These are phyloP conservation scores for Tirmania nivea DNA, from an alignment of 495 filamentous ascomycete genomes.

Conservation along the genomic window DNA sequence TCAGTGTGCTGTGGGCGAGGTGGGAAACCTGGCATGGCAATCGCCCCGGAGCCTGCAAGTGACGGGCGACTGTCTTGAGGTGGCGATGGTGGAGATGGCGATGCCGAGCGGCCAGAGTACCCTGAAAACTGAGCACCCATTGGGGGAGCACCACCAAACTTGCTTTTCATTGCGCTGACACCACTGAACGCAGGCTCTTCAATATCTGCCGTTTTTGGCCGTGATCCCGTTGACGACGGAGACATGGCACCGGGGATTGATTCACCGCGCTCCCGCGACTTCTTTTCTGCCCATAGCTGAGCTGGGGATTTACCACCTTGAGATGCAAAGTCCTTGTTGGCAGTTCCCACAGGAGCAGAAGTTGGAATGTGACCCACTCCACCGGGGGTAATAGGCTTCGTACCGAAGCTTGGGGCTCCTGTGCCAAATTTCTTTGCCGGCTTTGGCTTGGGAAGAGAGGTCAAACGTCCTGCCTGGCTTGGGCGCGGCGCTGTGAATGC, in stretches of 20 bases:
- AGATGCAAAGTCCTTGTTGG: conserved; percentile 82
- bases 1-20: conserved; percentile 32
- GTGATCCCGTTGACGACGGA: conserved; percentile 37
- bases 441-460: conserved; percentile 79
- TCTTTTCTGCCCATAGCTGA: conserved; percentile 93
- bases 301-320: conserved; percentile 90
- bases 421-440: conserved; percentile 68
- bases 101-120: conserved; percentile 24
- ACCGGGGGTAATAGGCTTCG: conserved; percentile 63
- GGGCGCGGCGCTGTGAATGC: conserved; percentile 26
- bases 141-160: conserved; percentile 46
- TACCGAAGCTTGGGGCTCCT: conserved; percentile 50
- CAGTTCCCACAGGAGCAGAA: conserved; percentile 44
- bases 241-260: conserved; percentile 24
- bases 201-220: conserved; percentile 37
- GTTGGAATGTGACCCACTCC: conserved; percentile 33
- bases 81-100: conserved; percentile 37
- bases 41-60: conserved; percentile 32
- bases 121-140: conserved; percentile 35
- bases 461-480: conserved; percentile 53
- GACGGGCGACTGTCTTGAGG: conserved; percentile 38
- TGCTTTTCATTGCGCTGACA: conserved; percentile 50
- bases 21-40: conserved; percentile 57
- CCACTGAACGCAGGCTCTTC: conserved; percentile 30
- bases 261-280: conserved; percentile 52